Conservation (phyloP, 257 asterid species). For the Solanum chiquidenum region DNA sequence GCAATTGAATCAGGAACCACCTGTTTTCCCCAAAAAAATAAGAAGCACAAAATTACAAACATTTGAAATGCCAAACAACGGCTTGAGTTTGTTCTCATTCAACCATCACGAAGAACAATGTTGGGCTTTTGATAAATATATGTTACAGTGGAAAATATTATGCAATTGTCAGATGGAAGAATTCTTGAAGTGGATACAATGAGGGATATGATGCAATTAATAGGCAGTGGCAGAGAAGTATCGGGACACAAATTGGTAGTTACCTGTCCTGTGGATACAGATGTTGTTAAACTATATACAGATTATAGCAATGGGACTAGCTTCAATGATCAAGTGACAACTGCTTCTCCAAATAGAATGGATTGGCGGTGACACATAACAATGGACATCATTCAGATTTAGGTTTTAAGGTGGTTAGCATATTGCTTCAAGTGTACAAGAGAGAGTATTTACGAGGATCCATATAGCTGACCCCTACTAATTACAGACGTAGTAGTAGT, state of each 20-base stretch:
- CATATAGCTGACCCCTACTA: neutral
- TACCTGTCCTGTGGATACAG: neutral
- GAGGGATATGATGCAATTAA: neutral
- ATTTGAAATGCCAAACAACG: neutral
- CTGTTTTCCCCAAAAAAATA: constrained; percentile 21
- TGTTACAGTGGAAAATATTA: neutral
- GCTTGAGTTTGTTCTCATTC: neutral
- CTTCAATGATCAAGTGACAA: neutral
- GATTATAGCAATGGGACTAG: neutral
- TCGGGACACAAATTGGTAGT: neutral
- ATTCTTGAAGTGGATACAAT: neutral
- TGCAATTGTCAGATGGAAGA: neutral
- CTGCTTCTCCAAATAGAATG: neutral
- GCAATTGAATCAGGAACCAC: constrained; percentile 70
- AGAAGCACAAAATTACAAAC: neutral
- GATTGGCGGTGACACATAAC: neutral
- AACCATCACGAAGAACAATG: neutral
- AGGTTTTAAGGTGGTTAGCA: neutral
- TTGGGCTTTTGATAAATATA: neutral
- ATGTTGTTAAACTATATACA: neutral
- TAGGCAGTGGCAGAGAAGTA: neutral
- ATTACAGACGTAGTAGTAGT: neutral
- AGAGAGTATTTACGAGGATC: neutral
- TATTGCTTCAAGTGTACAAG: neutral
- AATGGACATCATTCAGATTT: neutral